Evolutionary conservation across 192 early-diverging fungal genomes (phyloP), one percentile per base, ranked within the genome.

Genomic region (Coemansia sp.): DNA sequence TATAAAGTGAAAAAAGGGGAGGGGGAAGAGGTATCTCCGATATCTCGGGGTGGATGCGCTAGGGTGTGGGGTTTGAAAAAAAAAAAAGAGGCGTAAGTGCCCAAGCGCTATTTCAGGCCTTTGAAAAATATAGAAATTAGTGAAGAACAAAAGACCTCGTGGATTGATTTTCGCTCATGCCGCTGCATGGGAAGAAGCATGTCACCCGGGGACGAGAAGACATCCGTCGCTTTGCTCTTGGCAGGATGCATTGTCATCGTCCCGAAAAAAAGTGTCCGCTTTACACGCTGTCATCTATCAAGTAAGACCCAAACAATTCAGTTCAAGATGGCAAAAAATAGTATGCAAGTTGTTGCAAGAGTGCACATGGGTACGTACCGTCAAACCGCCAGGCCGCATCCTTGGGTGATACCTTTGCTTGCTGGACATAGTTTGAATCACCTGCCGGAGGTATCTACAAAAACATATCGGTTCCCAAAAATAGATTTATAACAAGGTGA

Each of bases 281-380:
- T 49, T 53, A 78, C 16, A 78, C 72, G 61, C 61, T 67, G 64
- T 74, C 77, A 39, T 78, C 77, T 78, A 78, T 64, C 35, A 52
- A 67, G 46, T 55, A 38, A 57, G 21, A 39, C 16, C 46, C 30
- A 14, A 16, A 14, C 17, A 26, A 44, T 58, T 58, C 30, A 58
- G 32, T 32, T 26, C 21, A 23, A 53, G 8, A 53, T 4, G 47
- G 47, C 21, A 28, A 28, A 21, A 4, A 58, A 58, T 58, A 58
- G 55, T 58, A 58, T 58, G 55, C 55, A 58, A 17, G 30, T 16
- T 52, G 21, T 23, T 21, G 47, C 7, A 28, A 23, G 21, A n/a
- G 30, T 35, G 55, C 13, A 33, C 44, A 63, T 33, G n/a, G 46
- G 37, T 16, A 47, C 71, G 52, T 71, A 70, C 77, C 77, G 28